phyloP scores from a whole-genome alignment of 1,284 basidiomycete genomes.

The Coriolopsis trogii region DNA sequence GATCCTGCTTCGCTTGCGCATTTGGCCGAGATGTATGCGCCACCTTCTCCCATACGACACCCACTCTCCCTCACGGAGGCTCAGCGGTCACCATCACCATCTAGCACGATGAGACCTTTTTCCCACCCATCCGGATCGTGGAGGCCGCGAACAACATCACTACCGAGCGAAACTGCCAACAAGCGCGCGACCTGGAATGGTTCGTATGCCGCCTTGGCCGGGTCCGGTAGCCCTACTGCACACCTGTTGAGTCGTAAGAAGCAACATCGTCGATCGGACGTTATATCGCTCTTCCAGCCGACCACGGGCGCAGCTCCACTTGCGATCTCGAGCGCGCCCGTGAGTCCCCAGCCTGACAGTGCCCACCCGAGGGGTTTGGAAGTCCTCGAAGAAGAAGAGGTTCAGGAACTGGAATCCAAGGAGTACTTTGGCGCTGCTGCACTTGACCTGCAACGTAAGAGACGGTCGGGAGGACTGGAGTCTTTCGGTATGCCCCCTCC shows the following conservation, averaged over 20 bases:
- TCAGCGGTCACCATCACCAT: constrained; percentile 42
- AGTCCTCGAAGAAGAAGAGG: constrained; percentile 40
- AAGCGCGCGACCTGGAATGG: constrained; percentile 80
- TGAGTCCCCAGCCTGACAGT: constrained; percentile 41
- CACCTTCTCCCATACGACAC: constrained; percentile 60
- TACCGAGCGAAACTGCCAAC: constrained; percentile 28
- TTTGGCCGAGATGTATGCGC: constrained; percentile 83
- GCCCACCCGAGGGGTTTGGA: constrained; percentile 2
- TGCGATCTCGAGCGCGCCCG: constrained; percentile 47
- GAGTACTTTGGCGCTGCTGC: constrained; percentile 61
- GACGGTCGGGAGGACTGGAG: constrained; percentile 52
- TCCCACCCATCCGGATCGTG: constrained; percentile 41
- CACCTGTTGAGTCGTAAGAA: constrained; percentile 45
- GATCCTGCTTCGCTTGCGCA: constrained; percentile 69
- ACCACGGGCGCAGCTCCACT: constrained; percentile 10
- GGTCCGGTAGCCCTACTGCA: constrained; percentile 44
- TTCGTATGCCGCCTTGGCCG: constrained; percentile 53
- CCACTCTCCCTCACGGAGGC: constrained; percentile 39
- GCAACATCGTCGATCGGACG: constrained; percentile 57
- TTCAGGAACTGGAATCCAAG: constrained; percentile 35
- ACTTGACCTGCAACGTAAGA: constrained; percentile 57
- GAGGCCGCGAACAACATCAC: constrained; percentile 30
- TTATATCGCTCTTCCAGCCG: constrained; percentile 47
- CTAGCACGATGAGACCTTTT: constrained; percentile 35
- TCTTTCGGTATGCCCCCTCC: constrained; percentile 41